Conservation (phyloP, 768 basidiomycete species). For the Phaffia australis region DNA sequence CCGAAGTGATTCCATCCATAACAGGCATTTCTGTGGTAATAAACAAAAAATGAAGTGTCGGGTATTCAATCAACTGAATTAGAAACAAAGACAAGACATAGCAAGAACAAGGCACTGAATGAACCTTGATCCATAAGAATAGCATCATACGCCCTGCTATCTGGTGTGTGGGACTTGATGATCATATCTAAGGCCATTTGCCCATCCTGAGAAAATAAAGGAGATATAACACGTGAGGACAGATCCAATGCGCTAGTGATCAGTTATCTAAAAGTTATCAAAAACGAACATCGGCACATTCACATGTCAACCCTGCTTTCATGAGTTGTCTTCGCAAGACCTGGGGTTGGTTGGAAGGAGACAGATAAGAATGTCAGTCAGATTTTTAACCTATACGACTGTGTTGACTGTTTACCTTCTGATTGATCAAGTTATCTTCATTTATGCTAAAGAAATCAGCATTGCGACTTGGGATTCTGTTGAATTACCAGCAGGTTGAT, state of each 20-base stretch:
- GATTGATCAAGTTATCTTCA: constrained; percentile 34
- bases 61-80: background rate
- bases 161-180: constrained; percentile 2
- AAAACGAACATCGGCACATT: background rate
- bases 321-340: constrained; percentile 30
- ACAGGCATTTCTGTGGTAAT: constrained; percentile 34
- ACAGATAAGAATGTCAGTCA: background rate
- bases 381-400: no score
- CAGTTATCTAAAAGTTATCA: background rate
- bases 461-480: background rate
- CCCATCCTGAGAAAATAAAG: constrained; percentile 30
- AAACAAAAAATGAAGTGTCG: background rate
- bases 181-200: constrained; percentile 32
- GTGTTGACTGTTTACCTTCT: background rate
- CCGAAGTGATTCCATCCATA: constrained; percentile 31
- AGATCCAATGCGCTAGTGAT: background rate
- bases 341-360: no score
- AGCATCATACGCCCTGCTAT: constrained; percentile 26
- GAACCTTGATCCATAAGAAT: constrained; percentile 26
- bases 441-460: constrained; percentile 20
- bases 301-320: constrained; percentile 29
- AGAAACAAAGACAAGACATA: background rate
- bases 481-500: background rate
- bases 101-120: background rate
- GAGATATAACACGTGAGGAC: background rate